Evolutionary conservation across 2,329 filamentous ascomycete genomes (phyloP), one percentile per base, ranked within the genome.

Genomic region (Drechslerella dactyloides): DNA sequence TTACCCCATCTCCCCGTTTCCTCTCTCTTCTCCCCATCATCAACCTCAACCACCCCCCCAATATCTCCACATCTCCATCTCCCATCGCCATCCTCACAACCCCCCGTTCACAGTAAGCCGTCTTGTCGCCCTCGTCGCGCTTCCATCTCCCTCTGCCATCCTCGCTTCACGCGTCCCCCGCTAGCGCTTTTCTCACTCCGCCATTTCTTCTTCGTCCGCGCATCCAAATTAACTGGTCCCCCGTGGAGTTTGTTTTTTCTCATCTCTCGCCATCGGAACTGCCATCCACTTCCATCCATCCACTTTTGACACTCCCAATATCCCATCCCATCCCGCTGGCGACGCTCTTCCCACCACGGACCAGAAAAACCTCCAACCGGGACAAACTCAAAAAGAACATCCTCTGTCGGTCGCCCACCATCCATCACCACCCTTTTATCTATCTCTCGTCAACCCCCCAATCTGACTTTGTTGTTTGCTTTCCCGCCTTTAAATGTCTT

Each of bases 231-330:
- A n/a, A n/a, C n/a, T 23, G 40, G 50, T 64, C 63, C 54, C 48
- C 27, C n/a, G n/a, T 44, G 27, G 66, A 64, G 40, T 59, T 70
- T 64, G 58, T 70, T 63, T 70, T 70, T 70, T 40, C 24, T 53
- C 54, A 33, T 6, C 57, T 27, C 33, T 37, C 17, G 56, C n/a
- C 50, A 42, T 21, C 33, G 23, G 15, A 7, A 21, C 40, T 56
- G 52, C 42, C 61, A 58, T 59, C 58, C 58, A 66, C 59, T n/a
- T n/a, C n/a, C n/a, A n/a, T n/a, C n/a, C 62, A 59, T 66, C 54
- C 63, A 46, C n/a, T 33, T 53, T 23, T 8, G 53, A 46, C 56
- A 27, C 30, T 27, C 50, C 3, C 27, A 33, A 33, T 3, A 33
- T 8, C 27, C 27, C 3, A 33, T 33, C n/a, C n/a, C n/a, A 33